These are phyloP conservation scores for Teratosphaeria epicoccoides DNA, from an alignment of 2,329 filamentous ascomycete genomes.

Conservation along the genomic window DNA sequence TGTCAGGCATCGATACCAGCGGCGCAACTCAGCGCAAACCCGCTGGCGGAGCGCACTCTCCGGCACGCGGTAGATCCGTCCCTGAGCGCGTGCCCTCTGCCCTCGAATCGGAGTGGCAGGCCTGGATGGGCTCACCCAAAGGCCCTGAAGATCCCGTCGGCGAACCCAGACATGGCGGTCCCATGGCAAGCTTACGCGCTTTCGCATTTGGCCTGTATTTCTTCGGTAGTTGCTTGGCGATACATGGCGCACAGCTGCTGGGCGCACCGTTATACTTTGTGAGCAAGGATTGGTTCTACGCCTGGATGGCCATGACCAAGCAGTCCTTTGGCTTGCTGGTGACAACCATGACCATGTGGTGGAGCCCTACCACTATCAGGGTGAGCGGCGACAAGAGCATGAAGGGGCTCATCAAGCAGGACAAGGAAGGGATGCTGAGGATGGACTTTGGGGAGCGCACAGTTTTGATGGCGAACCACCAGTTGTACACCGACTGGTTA, in stretches of 20 bases:
- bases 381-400: conserved; percentile 76
- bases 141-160: conserved; percentile 20
- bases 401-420: conserved; percentile 59
- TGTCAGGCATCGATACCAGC: background rate
- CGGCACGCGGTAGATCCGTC: background rate
- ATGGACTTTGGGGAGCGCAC: conserved; percentile 71
- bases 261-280: conserved; percentile 64
- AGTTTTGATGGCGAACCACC: conserved; percentile 77
- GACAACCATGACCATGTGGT: conserved; percentile 73
- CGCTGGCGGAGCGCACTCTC: background rate
- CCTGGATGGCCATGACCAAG: conserved; percentile 81
- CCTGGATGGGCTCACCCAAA: conserved; percentile 8
- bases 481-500: conserved; percentile 67
- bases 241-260: conserved; percentile 57
- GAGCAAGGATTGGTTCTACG: conserved; percentile 66
- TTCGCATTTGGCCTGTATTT: conserved; percentile 37
- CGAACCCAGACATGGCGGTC: conserved; percentile 32
- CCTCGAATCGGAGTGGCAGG: conserved; percentile 9
- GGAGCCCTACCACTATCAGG: conserved; percentile 67
- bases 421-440: conserved; percentile 58
- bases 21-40: background rate
- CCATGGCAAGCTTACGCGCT: conserved; percentile 35
- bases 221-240: conserved; percentile 32
- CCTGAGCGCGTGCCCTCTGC: conserved; percentile 4
- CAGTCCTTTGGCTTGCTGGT: conserved; percentile 66